These are phyloP conservation scores for Murraya paniculata DNA, from an alignment of 345 rosid genomes.

Conservation along the genomic window DNA sequence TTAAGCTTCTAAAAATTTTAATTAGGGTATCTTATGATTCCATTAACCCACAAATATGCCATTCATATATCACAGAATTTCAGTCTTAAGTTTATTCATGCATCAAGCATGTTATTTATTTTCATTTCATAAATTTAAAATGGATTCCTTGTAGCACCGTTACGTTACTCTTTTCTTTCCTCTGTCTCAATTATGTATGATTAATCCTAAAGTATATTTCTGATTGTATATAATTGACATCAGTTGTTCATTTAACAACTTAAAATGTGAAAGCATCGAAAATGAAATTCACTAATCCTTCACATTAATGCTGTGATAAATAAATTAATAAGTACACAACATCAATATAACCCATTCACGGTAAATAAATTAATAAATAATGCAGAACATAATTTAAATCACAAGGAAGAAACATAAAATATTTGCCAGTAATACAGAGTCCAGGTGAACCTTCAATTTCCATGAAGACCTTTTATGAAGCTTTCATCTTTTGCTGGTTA, in stretches of 20 bases:
- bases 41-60: too few species aligned
- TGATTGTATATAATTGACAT: neutral
- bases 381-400: neutral
- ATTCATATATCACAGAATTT: neutral
- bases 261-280: neutral
- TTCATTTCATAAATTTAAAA: too few species aligned
- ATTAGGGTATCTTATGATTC: neutral
- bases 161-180: too few species aligned
- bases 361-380: conserved; percentile 3
- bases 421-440: neutral
- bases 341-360: neutral
- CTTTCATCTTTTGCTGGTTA: neutral
- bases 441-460: conserved; percentile 2
- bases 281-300: neutral
- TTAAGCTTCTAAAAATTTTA: neutral
- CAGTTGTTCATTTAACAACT: neutral
- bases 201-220: too few species aligned
- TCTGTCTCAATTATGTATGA: too few species aligned
- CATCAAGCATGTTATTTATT: neutral
- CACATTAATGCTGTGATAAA: neutral
- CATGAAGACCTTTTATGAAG: neutral
- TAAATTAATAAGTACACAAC: neutral
- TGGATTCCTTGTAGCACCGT: too few species aligned
- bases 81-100: neutral
- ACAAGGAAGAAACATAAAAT: conserved; percentile 2